These are phyloP conservation scores for Pseudozyma sp. DNA, from an alignment of 1,284 basidiomycete genomes.

Conservation along the genomic window DNA sequence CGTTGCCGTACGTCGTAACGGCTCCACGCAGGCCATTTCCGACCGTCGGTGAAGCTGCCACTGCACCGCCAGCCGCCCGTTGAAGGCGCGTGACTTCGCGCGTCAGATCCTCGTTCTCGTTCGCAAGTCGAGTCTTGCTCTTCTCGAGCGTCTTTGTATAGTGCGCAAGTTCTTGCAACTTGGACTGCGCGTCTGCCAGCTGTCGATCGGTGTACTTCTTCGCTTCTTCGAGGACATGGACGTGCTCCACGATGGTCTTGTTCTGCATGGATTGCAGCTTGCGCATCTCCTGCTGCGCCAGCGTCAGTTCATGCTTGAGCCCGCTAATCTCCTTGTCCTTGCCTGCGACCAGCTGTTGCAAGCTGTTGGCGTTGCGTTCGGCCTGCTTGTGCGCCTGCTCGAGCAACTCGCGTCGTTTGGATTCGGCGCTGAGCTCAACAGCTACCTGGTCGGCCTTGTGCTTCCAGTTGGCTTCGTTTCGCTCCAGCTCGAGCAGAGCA, in stretches of 20 bases:
- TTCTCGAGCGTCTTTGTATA: constrained; percentile 88
- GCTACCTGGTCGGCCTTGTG: constrained; percentile 53
- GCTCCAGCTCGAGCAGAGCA: constrained; percentile 57
- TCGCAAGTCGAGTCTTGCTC: constrained; percentile 79
- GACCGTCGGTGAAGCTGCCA: constrained; percentile 21
- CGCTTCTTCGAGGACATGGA: constrained; percentile 95
- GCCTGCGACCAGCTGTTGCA: constrained; percentile 79
- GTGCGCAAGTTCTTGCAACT: constrained; percentile 78
- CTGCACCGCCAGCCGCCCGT: constrained; percentile 18
- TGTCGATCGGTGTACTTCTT: constrained; percentile 95
- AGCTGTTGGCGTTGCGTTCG: constrained; percentile 71
- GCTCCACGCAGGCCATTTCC: constrained; percentile 32
- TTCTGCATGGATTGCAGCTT: constrained; percentile 78
- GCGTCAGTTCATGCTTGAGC: constrained; percentile 78
- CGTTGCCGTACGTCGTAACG: constrained; percentile 38
- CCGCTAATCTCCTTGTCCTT: constrained; percentile 85
- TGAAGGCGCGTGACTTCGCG: constrained; percentile 77
- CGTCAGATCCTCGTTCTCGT: constrained; percentile 85
- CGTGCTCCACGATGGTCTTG: constrained; percentile 98
- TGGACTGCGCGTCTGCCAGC: constrained; percentile 81
- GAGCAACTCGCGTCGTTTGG: constrained; percentile 65
- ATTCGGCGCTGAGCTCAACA: constrained; percentile 57
- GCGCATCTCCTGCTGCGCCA: constrained; percentile 76
- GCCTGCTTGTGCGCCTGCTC: constrained; percentile 73
- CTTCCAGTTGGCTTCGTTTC: constrained; percentile 52